Base-by-base conservation (phyloP, 2,329 filamentous ascomycete genomes). In the Ramularia endophylla region DNA sequence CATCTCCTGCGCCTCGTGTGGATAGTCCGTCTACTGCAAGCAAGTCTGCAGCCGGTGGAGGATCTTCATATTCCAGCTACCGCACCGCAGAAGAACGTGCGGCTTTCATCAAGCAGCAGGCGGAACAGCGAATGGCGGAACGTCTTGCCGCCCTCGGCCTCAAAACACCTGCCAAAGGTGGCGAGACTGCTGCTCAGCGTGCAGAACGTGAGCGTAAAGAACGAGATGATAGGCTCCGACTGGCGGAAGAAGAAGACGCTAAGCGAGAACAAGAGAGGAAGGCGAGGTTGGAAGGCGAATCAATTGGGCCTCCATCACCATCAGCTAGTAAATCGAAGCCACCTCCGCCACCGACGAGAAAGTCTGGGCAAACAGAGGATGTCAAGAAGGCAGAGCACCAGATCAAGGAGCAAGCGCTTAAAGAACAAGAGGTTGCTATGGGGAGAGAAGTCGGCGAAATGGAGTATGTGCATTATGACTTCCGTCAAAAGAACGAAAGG, bases 101-200 rank as follows among this genome's bases (percentile, higher is more conserved):
- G 27, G 88, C 90, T 4, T 95, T 94, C 58, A 95, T 97, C 60
- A 94, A 94, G 63, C 89, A 95, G 63, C 90, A 95, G 63, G 94
- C 92, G 7, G 89, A 97, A 63, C 87, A 90, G 61, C 86, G 90
- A 45, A 97, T 98, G 84, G 90, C 92, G 27, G 92, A 97, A 65
- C 83, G 92, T 46, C 78, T 98, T 57, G 92, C 92, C 46, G 90
- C 90, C 34, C 77, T 97, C 47, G 92, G 92, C 27, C 84, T 98
- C 60, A 94, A 87, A 63, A 81, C 87, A 20, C 83, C 86, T 5
- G 73, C 74, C 13, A 94, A 94, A 60, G 51, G 55, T 28, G 82
- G 83, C 3, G 92, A 98, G 67, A 85, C 81, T 20, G 70, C 88
- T 25, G 78, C 84, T 42, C 89, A 98, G 66, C 79, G 88, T 47